These are phyloP conservation scores for Saccharomycopsis vini DNA, from an alignment of 805 yeast genomes.

Conservation along the genomic window DNA sequence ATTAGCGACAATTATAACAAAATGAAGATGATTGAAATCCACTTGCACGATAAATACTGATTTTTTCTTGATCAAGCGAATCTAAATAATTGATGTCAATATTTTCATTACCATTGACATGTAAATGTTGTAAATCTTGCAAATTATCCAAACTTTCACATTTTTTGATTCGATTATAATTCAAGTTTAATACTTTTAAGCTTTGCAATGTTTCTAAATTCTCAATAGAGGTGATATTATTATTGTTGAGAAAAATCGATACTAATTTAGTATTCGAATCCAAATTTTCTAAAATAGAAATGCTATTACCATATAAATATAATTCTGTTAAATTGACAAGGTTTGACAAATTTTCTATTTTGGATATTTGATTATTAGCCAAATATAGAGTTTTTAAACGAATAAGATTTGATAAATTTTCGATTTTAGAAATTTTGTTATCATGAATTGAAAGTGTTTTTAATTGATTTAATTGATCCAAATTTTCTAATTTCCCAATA, in stretches of 20 bases:
- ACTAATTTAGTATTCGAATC: not conserved
- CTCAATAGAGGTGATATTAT: constrained; percentile 5
- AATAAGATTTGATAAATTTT: constrained; percentile 5
- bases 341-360: constrained; percentile 20
- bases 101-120: constrained; percentile 9
- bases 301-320: constrained; percentile 36
- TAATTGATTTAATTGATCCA: constrained; percentile 2
- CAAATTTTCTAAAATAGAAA: constrained; percentile 1
- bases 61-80: constrained; percentile 2
- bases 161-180: constrained; percentile 4
- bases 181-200: constrained; percentile 6
- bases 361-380: constrained; percentile 5
- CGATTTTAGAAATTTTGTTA: constrained; percentile 9
- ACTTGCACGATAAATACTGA: constrained; percentile 7
- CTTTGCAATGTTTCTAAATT: constrained; percentile 7
- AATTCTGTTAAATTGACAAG: constrained; percentile 42
- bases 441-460: constrained; percentile 1
- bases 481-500: constrained; percentile 9
- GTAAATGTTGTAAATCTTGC: constrained; percentile 6
- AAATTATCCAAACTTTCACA: constrained; percentile 9
- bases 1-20: constrained; percentile 6
- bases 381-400: constrained; percentile 3
- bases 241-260: constrained; percentile 8
- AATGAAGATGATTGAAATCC: constrained; percentile 7
- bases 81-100: constrained; percentile 6